These are phyloP conservation scores for Solanum paucissectum DNA, from an alignment of 257 asterid genomes.

Conservation along the genomic window DNA sequence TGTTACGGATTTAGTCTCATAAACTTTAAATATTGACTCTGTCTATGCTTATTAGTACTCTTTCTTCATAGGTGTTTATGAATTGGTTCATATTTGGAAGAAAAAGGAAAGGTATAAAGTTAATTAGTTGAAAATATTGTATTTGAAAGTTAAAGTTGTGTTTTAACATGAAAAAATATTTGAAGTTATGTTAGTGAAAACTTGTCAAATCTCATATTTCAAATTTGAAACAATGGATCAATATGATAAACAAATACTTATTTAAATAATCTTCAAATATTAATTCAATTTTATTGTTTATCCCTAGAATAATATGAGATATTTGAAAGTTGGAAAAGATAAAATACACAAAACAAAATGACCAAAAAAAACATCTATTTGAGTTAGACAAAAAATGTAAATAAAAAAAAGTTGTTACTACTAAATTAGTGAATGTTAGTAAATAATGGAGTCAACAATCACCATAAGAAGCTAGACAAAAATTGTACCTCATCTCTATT, in stretches of 20 bases:
- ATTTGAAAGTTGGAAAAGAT: not conserved
- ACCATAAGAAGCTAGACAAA: not conserved
- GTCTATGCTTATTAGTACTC: not conserved
- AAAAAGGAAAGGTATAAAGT: not conserved
- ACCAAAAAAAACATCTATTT: not conserved
- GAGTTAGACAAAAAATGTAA: not conserved
- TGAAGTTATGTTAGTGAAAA: not conserved
- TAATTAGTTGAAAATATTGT: not conserved
- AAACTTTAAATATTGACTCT: not conserved
- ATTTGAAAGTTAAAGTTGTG: not conserved
- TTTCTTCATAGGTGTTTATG: not conserved
- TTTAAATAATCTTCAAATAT: not conserved
- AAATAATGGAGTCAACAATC: not conserved
- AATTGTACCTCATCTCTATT: not conserved
- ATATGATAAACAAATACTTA: not conserved
- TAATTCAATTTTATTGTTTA: not conserved
- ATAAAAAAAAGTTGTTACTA: not conserved
- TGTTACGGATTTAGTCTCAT: accelerated
- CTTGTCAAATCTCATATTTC: not conserved
- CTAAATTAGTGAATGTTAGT: not conserved
- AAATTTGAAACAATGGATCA: not conserved
- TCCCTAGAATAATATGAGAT: not conserved
- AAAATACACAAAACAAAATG: not conserved
- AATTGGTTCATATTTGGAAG: not conserved
- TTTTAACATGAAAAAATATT: not conserved